These are phyloP conservation scores for Antarctomyces pellizariae DNA, from an alignment of 495 filamentous ascomycete genomes.

Conservation along the genomic window DNA sequence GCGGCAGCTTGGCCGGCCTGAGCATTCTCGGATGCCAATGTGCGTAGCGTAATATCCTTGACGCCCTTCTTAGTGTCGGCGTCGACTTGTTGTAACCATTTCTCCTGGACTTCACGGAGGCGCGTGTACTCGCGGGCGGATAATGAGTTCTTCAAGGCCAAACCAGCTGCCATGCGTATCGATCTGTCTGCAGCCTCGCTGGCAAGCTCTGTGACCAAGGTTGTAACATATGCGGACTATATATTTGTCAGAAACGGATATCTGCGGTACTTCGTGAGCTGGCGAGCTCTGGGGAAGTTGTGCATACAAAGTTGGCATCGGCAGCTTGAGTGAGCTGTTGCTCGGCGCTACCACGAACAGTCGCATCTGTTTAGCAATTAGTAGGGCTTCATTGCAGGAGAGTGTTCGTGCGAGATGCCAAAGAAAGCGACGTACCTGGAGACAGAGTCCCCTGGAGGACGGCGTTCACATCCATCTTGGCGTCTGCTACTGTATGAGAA, in stretches of 20 bases:
- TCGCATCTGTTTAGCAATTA: slow-evolving; percentile 39
- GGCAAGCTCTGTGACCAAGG: slow-evolving; percentile 76
- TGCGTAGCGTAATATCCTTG: slow-evolving; percentile 71
- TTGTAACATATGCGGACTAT: slow-evolving; percentile 73
- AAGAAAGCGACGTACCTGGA: slow-evolving; percentile 40
- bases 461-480: slow-evolving; percentile 51
- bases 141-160: slow-evolving; percentile 93
- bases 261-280: slow-evolving; percentile 1
- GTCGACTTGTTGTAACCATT: slow-evolving; percentile 71
- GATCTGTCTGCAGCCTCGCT: slow-evolving; percentile 65
- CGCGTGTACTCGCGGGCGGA: slow-evolving; percentile 70
- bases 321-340: slow-evolving; percentile 82
- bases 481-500: no score
- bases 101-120: slow-evolving; percentile 64
- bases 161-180: slow-evolving; percentile 79
- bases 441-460: slow-evolving; percentile 52
- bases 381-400: neutral
- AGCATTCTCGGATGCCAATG: slow-evolving; percentile 47
- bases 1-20: slow-evolving; percentile 76
- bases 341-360: slow-evolving; percentile 72
- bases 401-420: neutral
- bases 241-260: neutral
- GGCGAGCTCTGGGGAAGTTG: slow-evolving; percentile 10
- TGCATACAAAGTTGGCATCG: slow-evolving; percentile 85
- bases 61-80: slow-evolving; percentile 58